Evolutionary conservation across 2,329 filamentous ascomycete genomes (phyloP).

Genomic region (Ceratocystiopsis sp.): DNA sequence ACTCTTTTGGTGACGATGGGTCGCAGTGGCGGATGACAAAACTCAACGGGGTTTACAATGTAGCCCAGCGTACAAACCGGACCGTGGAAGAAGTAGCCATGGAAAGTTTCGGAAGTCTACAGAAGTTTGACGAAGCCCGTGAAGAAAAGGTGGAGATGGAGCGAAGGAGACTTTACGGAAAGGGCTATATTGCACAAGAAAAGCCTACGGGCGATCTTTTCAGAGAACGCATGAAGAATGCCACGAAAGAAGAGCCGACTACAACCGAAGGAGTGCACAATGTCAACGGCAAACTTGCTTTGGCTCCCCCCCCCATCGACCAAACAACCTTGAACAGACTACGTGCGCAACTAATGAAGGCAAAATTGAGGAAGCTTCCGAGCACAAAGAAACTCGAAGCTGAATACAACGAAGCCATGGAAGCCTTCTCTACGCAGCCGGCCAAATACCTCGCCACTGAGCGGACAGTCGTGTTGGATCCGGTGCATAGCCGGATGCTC

Average conservation of each 20-base stretch:
- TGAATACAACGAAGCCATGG: constrained; percentile 64
- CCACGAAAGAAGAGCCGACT: constrained; percentile 5
- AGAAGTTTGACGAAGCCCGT: constrained; percentile 77
- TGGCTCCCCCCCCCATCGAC: constrained; percentile 38
- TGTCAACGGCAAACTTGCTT: no score
- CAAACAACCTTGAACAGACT: constrained; percentile 73
- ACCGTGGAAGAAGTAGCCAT: constrained; percentile 66
- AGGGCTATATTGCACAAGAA: constrained; percentile 68
- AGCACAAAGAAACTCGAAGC: constrained; percentile 62
- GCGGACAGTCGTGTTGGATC: constrained; percentile 61
- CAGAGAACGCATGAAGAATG: constrained; percentile 39
- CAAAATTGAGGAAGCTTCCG: constrained; percentile 63
- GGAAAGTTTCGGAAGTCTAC: constrained; percentile 64
- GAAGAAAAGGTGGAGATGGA: constrained; percentile 91
- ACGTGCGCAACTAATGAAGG: constrained; percentile 90
- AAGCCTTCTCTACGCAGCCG: constrained; percentile 28
- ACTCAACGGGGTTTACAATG: constrained; percentile 67
- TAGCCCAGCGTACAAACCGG: constrained; percentile 57
- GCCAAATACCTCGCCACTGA: constrained; percentile 28
- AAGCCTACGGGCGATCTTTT: constrained; percentile 80
- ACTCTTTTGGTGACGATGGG: constrained; percentile 76
- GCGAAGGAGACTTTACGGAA: constrained; percentile 63
- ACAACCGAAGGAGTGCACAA: no score
- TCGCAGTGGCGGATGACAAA: constrained; percentile 96
- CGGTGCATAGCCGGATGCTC: constrained; percentile 80